Evolutionary conservation across 2,329 filamentous ascomycete species (phyloP).

Genomic region (Septoria petroselini): DNA sequence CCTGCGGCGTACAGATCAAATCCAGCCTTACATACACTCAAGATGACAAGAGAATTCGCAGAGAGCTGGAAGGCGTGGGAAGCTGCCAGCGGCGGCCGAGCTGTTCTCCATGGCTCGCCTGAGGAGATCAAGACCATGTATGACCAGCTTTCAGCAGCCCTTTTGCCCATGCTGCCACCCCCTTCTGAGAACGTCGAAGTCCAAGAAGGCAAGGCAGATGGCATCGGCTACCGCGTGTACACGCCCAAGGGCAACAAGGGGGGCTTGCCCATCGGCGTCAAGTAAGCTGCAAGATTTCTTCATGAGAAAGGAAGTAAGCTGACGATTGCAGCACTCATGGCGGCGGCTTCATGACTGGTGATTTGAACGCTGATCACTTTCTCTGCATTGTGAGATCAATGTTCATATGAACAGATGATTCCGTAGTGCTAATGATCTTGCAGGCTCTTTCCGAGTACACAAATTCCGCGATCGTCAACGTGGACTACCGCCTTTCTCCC

Average conservation of each 20-base stretch:
- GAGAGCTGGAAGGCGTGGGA: conserved; percentile 29
- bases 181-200: conserved; percentile 26
- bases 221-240: conserved; percentile 27
- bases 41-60: conserved; percentile 22
- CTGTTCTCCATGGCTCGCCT: conserved; percentile 24
- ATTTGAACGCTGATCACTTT: conserved; percentile 27
- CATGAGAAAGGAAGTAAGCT: background rate
- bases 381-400: conserved; percentile 21
- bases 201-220: conserved; percentile 27
- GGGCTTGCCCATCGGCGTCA: conserved; percentile 23
- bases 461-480: conserved; percentile 37
- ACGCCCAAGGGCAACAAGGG: conserved; percentile 25
- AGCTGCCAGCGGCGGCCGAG: conserved; percentile 24
- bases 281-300: background rate
- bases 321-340: conserved; percentile 21
- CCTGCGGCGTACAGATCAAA: conserved; percentile 7
- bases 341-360: conserved; percentile 31
- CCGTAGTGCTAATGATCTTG: background rate
- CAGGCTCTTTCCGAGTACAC: conserved; percentile 24
- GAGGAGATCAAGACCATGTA: conserved; percentile 28
- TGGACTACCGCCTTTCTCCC: conserved; percentile 47
- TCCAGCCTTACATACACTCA: too few species aligned
- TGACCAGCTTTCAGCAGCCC: conserved; percentile 20
- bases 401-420: background rate
- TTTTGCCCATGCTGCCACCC: conserved; percentile 21